phyloP scores from a whole-genome alignment of 768 basidiomycete genomes.

The Rhizopogon vesiculosus region DNA sequence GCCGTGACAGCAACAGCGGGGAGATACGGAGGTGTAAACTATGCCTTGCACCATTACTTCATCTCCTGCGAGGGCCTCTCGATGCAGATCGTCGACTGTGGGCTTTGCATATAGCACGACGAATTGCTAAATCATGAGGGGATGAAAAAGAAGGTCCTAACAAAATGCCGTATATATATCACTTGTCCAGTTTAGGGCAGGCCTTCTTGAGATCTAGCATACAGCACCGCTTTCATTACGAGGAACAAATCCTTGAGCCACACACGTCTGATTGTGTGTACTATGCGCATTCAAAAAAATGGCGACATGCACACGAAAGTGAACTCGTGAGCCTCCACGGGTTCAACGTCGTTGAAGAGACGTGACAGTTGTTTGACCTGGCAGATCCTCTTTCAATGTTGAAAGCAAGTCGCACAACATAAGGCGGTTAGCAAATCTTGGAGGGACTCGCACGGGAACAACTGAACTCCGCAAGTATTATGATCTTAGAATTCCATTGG shows the following conservation, averaged over 20 bases:
- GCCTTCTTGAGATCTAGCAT: slow-evolving; percentile 3
- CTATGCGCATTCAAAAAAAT: too few relatives aligned
- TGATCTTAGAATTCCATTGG: not conserved
- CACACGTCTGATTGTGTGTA: too few relatives aligned
- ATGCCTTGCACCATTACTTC: slow-evolving; percentile 87
- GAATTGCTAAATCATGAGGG: slow-evolving; percentile 44
- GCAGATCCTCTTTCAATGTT: too few relatives aligned
- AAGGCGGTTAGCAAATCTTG: not conserved
- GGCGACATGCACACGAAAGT: too few relatives aligned
- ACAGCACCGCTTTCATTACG: too few relatives aligned
- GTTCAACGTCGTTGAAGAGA: too few relatives aligned
- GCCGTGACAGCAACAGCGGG: slow-evolving; percentile 51
- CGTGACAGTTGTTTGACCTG: too few relatives aligned
- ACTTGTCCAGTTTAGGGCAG: slow-evolving; percentile 32
- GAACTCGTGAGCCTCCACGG: too few relatives aligned
- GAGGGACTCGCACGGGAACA: not conserved
- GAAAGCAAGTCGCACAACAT: too few relatives aligned
- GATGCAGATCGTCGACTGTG: slow-evolving; percentile 37
- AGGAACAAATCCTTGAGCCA: too few relatives aligned
- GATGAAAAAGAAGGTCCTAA: slow-evolving; percentile 17
- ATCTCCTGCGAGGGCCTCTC: slow-evolving; percentile 84
- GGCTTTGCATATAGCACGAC: slow-evolving; percentile 28
- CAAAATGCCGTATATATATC: not conserved
- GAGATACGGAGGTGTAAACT: slow-evolving; percentile 88
- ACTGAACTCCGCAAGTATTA: not conserved